Evolutionary conservation across 1,284 basidiomycete species (phyloP).

Genomic region (Cerrena zonata): DNA sequence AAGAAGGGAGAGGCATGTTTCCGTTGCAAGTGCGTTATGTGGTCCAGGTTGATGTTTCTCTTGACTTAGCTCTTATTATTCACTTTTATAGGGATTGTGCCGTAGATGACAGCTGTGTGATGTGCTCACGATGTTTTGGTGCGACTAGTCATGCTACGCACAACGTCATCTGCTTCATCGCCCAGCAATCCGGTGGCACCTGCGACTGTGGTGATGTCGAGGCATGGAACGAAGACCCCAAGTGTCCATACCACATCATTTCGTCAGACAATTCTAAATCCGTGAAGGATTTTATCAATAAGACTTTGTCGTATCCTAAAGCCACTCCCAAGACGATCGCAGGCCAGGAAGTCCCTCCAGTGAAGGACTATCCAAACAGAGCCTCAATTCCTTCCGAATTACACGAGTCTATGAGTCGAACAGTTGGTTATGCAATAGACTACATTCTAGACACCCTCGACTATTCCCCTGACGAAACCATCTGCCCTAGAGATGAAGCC

Average conservation of each 20-base stretch:
- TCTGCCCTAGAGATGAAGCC: conserved; percentile 61
- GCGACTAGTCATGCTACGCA: conserved; percentile 78
- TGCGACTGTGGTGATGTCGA: conserved; percentile 90
- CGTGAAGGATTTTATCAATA: conserved; percentile 24
- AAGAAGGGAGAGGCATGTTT: conserved; percentile 84
- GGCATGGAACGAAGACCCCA: conserved; percentile 68
- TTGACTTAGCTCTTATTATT: neutral
- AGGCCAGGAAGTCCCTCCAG: conserved; percentile 49
- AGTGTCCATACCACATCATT: conserved; percentile 67
- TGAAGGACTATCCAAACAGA: conserved; percentile 54
- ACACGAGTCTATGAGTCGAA: conserved; percentile 65
- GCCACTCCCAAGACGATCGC: conserved; percentile 31
- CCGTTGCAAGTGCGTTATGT: conserved; percentile 75
- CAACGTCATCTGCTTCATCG: conserved; percentile 86
- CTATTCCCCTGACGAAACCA: conserved; percentile 76
- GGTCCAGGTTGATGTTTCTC: neutral
- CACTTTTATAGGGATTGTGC: conserved; percentile 70
- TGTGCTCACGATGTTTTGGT: conserved; percentile 85
- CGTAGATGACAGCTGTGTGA: conserved; percentile 80
- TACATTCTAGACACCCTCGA: conserved; percentile 84
- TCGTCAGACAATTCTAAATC: conserved; percentile 20
- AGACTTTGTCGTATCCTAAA: conserved; percentile 23
- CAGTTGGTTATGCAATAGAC: conserved; percentile 74
- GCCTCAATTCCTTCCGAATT: conserved; percentile 57
- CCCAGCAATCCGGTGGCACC: conserved; percentile 84